Base-by-base conservation (phyloP, 305 asterid genomes). In the Fraxinus nigra region DNA sequence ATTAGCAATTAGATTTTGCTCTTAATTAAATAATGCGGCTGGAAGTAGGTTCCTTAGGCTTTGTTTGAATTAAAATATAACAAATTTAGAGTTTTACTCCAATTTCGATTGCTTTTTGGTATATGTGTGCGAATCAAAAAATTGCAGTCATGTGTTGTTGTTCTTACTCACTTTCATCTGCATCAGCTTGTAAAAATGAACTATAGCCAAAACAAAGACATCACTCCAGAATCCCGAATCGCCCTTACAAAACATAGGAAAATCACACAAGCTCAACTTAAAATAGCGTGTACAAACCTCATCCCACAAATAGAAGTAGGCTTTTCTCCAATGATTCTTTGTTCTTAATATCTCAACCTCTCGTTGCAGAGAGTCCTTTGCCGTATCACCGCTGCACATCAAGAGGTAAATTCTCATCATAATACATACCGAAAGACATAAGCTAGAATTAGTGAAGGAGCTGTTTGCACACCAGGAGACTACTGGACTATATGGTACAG, bases 241-340 rank as follows among this genome's bases (percentile, higher is more conserved):
- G 65, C 79, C 65, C 54, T 48, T 28, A 38, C 7, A 54, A 56
- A 85, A 82, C 63, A 26, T 65, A 81, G 48, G 48, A 72, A 34
- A 37, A 78, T 81, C 84, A 78, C 70, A 76, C 82, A 59, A 76
- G 76, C 76, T 51, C 63, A 51, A 51, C 63, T 51, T 13, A 32
- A 61, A 34, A 85, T 48, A 37, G 30, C 37, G 13, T 76, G 78
- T 81, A 81, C 92, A 85, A 86, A 96, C 99, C 99, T 96, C 99
- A 89, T 96, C 99, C 99, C 99, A 96, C 89, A 96, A 85, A 85
- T 96, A 96, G 88, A 96, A 96, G 91, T 96, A 96, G 32, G 99
- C 99, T 86, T 96, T 96, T 86, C 92, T 87, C 98, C 99, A 96
- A 83, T 96, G 98, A 74, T 80, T 84, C 87, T 93, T 96, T 69